Base-by-base conservation (phyloP, 768 basidiomycete genomes). In the Suillus sp. region DNA sequence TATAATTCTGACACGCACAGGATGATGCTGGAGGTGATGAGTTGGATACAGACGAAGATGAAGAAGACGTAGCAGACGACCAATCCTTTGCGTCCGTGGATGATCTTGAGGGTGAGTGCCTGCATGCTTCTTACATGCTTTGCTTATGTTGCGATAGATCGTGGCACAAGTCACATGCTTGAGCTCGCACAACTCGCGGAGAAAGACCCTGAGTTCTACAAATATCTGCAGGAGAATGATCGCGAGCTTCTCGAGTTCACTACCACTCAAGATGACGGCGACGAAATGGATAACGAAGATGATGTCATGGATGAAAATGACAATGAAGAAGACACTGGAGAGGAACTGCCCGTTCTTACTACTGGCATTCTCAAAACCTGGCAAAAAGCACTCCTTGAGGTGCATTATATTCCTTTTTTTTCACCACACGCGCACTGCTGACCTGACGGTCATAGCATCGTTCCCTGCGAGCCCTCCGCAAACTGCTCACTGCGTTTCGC, bases 161-260 rank as follows among this genome's bases (percentile, higher is more conserved):
- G 92, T 62, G 93, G 90, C 27, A 80, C 81, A 59, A 76, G 81
- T 5, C 96, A 98, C 80, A 78, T 94, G 64, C 75, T 87, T 51
- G 92, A 96, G 61, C 84, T 99, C 16, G 88, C 92, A 43, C 89
- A 92, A 71, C 84, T 99, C 40, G 93, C 93, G 1, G 91, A 96
- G 76, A 95, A 94, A 74, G 96, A 99, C 75, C 96, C 96, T n/a
- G 96, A 97, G 72, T 99, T 99, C 79, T 99, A 87, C 89, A 94
- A 96, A 77, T 99, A 96, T 73, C 82, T 99, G 2, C 90, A 96
- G 78, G 93, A 99, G 77, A 95, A 99, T 71, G 97, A 99, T 76
- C 80, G 82, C 63, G 95, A 95, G 61, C 80, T 99, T n/a, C 81
- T 99, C 2, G 83, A 93, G 4, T 99, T 99, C 71, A 80, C 86